phyloP scores from a whole-genome alignment of 2,329 filamentous ascomycete genomes.

The Ophiocordyceps robertsii region DNA sequence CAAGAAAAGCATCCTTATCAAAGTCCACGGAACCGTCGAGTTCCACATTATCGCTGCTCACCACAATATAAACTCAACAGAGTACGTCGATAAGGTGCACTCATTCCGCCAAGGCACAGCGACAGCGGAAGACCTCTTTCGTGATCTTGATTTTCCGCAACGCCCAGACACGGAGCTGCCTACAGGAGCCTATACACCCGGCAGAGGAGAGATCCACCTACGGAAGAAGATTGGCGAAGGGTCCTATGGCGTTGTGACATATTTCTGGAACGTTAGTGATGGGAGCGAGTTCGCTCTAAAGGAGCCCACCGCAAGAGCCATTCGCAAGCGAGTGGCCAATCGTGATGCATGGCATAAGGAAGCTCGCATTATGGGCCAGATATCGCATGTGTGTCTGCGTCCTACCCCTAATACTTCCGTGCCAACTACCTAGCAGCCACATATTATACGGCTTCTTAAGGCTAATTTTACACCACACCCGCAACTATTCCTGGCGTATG shows the following conservation, averaged over 20 bases:
- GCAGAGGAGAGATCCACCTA: slow-evolving; percentile 4
- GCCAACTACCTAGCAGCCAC: slow-evolving; percentile 2
- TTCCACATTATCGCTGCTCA: slow-evolving; percentile 4
- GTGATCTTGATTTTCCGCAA: slow-evolving; percentile 2
- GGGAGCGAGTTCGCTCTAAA: slow-evolving; percentile 10
- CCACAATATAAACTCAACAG: slow-evolving; percentile 3
- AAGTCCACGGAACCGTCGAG: background rate
- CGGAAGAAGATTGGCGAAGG: slow-evolving; percentile 6
- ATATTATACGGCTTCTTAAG: slow-evolving; percentile 4
- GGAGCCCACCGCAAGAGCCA: slow-evolving; percentile 3
- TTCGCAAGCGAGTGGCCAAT: background rate
- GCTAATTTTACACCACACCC: background rate
- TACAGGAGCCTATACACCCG: slow-evolving; percentile 5
- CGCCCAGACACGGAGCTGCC: background rate
- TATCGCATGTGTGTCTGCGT: slow-evolving; percentile 8
- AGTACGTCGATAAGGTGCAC: slow-evolving; percentile 9
- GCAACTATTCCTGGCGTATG: slow-evolving; percentile 5
- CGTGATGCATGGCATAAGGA: slow-evolving; percentile 7
- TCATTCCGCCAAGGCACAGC: slow-evolving; percentile 6
- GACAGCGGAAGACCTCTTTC: slow-evolving; percentile 4
- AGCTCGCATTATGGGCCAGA: slow-evolving; percentile 8
- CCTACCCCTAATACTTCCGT: background rate
- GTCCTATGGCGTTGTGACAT: slow-evolving; percentile 7
- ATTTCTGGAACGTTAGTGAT: slow-evolving; percentile 11
- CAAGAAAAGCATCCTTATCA: slow-evolving; percentile 4